These are phyloP conservation scores for Hyaloperonospora arabidopsidis DNA, from an alignment of 352 stramenopile genomes.

Conservation along the genomic window DNA sequence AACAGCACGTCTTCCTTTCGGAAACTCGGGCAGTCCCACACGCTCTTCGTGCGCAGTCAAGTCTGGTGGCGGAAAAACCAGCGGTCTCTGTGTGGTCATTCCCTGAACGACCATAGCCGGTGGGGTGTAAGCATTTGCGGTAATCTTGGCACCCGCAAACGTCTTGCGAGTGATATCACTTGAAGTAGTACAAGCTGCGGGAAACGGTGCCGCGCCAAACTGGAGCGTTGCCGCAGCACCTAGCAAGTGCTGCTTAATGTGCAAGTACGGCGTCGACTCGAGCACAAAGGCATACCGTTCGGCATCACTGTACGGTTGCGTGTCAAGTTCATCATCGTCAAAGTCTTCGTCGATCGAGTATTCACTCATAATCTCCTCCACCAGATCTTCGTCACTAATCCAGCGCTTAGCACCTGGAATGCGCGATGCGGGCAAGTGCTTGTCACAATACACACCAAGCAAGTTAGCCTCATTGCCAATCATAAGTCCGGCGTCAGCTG, in stretches of 20 bases:
- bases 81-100: slow-evolving; percentile 35
- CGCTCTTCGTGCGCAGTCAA: slow-evolving; percentile 15
- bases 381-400: slow-evolving; percentile 78
- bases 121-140: slow-evolving; percentile 31
- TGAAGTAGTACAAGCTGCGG: slow-evolving; percentile 2
- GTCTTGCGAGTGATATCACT: slow-evolving; percentile 25
- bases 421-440: slow-evolving; percentile 60
- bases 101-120: slow-evolving; percentile 37
- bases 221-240: slow-evolving; percentile 37
- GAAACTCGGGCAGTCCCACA: slow-evolving; percentile 51
- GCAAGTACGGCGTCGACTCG: slow-evolving; percentile 60
- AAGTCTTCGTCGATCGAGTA: slow-evolving; percentile 49
- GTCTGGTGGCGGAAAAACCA: slow-evolving; percentile 39
- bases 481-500: slow-evolving; percentile 70
- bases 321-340: slow-evolving; percentile 22
- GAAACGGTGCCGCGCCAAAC: slow-evolving; percentile 18
- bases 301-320: slow-evolving; percentile 25
- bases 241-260: slow-evolving; percentile 39
- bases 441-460: slow-evolving; percentile 74
- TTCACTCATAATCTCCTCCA: slow-evolving; percentile 80
- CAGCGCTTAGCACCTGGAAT: slow-evolving; percentile 71
- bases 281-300: slow-evolving; percentile 68
- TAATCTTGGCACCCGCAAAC: slow-evolving; percentile 30
- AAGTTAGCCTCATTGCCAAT: slow-evolving; percentile 65
- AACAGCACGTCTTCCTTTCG: slow-evolving; percentile 33